A percentile compares a stretch with the other conserved stretches of the same genome.
phyloP scores from a whole-genome alignment of 1,139 yeast species.

The Trichomonascaceae sp. region DNA sequence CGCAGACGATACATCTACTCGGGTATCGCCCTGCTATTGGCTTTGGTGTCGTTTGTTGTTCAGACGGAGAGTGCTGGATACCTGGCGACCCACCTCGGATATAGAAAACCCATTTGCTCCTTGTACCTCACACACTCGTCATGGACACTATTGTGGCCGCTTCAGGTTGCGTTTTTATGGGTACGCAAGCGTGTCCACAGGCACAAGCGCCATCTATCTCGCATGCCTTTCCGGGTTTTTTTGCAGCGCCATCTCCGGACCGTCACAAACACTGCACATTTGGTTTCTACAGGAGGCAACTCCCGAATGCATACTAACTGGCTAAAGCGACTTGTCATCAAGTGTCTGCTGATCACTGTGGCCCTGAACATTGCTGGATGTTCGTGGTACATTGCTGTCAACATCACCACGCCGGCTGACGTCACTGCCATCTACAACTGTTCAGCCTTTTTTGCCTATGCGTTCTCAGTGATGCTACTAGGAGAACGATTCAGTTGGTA shows the following conservation, averaged over 20 bases:
- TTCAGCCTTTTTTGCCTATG: slow-evolving; percentile 77
- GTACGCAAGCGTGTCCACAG: slow-evolving; percentile 20
- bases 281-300: slow-evolving; percentile 19
- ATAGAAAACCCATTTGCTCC: slow-evolving; percentile 57
- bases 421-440: slow-evolving; percentile 86
- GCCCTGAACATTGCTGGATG: slow-evolving; percentile 66
- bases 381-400: slow-evolving; percentile 81
- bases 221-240: slow-evolving; percentile 27
- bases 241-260: slow-evolving; percentile 38
- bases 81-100: slow-evolving; percentile 42
- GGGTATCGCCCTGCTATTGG: slow-evolving; percentile 41
- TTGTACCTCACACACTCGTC: slow-evolving; percentile 64
- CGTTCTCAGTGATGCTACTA: slow-evolving; percentile 67
- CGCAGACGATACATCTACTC: slow-evolving; percentile 24
- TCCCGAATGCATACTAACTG: slow-evolving; percentile 29
- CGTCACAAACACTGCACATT: slow-evolving; percentile 35
- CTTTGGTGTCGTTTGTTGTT: slow-evolving; percentile 52
- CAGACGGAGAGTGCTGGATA: slow-evolving; percentile 77
- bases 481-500: slow-evolving; percentile 50
- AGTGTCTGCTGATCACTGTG: slow-evolving; percentile 35
- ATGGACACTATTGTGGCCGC: slow-evolving; percentile 67
- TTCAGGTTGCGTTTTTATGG: slow-evolving; percentile 37
- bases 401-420: slow-evolving; percentile 70
- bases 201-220: slow-evolving; percentile 1
- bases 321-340: slow-evolving; percentile 33